Conservation (phyloP, 2,329 filamentous ascomycete species). For the Myriosclerotinia curreyana region DNA sequence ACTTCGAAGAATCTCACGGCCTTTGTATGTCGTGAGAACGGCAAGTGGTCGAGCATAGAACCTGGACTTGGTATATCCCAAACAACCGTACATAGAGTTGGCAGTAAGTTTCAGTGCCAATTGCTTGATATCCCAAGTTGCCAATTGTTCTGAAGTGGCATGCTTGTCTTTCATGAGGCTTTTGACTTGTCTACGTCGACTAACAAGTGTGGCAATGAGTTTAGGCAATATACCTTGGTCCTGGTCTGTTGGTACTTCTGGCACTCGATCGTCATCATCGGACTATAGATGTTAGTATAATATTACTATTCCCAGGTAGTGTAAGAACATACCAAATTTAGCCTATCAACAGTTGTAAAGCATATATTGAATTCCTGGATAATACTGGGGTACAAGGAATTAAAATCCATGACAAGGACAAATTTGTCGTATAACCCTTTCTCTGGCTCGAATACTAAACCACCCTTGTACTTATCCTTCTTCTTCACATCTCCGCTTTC, state of each 20-base stretch:
- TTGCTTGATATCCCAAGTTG: slow-evolving; percentile 98
- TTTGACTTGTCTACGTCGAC: slow-evolving; percentile 87
- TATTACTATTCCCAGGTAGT: neutral
- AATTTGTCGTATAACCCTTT: slow-evolving; percentile 98
- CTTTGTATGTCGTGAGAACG: slow-evolving; percentile 94
- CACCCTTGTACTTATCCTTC: slow-evolving; percentile 99
- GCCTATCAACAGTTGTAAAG: slow-evolving; percentile 92
- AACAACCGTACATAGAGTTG: slow-evolving; percentile 99
- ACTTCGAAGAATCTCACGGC: slow-evolving; percentile 91
- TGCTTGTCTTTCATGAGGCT: slow-evolving; percentile 92
- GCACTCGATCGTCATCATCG: slow-evolving; percentile 82
- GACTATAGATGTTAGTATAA: slow-evolving; percentile 45
- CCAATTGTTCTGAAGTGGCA: slow-evolving; percentile 80
- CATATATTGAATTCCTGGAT: slow-evolving; percentile 99
- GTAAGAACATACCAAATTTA: slow-evolving; percentile 57
- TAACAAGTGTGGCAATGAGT: slow-evolving; percentile 89
- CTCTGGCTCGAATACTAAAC: slow-evolving; percentile 96
- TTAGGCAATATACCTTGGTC: slow-evolving; percentile 82
- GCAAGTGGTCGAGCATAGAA: slow-evolving; percentile 96
- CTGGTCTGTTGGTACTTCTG: slow-evolving; percentile 76
- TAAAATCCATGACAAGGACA: slow-evolving; percentile 99
- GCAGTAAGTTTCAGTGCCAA: slow-evolving; percentile 94
- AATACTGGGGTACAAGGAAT: slow-evolving; percentile 99
- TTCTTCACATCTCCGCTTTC: slow-evolving; percentile 79
- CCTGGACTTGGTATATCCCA: slow-evolving; percentile 93